These are phyloP conservation scores for Phytopythium cucurbitacearum DNA, from an alignment of 352 stramenopile species.

Conservation along the genomic window DNA sequence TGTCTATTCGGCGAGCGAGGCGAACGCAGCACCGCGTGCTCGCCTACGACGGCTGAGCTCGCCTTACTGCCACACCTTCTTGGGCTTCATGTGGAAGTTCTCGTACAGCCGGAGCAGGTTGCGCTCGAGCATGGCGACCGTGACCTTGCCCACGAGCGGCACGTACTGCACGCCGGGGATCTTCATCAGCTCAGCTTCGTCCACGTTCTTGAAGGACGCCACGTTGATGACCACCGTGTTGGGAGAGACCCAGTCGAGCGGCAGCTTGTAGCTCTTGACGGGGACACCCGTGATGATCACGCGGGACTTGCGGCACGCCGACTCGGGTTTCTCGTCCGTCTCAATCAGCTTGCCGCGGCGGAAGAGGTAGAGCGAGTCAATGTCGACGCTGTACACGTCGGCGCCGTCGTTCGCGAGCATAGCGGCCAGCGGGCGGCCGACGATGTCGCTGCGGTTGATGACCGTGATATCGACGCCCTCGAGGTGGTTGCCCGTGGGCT, in stretches of 20 bases:
- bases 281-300: conserved; percentile 96
- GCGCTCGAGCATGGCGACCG: conserved; percentile 94
- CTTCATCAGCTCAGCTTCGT: conserved; percentile 88
- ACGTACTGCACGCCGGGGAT: conserved; percentile 93
- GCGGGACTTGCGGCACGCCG: conserved; percentile 85
- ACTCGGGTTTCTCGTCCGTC: conserved; percentile 81
- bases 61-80: conserved; percentile 78
- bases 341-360: conserved; percentile 87
- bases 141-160: conserved; percentile 96
- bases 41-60: too few species aligned
- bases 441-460: conserved; percentile 97
- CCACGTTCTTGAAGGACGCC: conserved; percentile 94
- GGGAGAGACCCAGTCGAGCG: conserved; percentile 87
- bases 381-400: conserved; percentile 95
- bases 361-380: conserved; percentile 95
- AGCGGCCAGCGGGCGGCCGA: conserved; percentile 92
- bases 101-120: conserved; percentile 96
- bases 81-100: conserved; percentile 92
- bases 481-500: conserved; percentile 59
- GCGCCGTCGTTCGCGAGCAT: conserved; percentile 96
- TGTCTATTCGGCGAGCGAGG: too few species aligned
- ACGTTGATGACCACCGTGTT: conserved; percentile 96
- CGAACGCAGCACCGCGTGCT: too few species aligned
- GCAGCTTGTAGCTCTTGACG: conserved; percentile 91
- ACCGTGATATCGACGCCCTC: conserved; percentile 90